Percentiles rank a stretch among this genome's conserved stretches.
Evolutionary conservation across 495 filamentous ascomycete species (phyloP).

Genomic region (Cercophora samala): DNA sequence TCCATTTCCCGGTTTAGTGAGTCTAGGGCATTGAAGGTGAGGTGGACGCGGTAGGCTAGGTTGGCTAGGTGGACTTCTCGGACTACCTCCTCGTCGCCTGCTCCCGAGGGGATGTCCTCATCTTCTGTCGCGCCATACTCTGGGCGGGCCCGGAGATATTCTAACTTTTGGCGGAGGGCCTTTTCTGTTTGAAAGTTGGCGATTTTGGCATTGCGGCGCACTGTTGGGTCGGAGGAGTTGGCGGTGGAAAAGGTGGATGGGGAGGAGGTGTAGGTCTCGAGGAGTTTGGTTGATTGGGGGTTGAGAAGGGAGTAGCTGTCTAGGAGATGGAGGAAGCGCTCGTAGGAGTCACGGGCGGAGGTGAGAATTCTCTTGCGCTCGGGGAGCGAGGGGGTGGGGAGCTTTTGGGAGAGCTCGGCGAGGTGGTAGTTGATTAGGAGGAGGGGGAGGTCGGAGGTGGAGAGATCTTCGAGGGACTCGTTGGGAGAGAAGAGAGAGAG

Average conservation of each 20-base stretch:
- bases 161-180: constrained; percentile 76
- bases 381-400: constrained; percentile 51
- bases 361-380: constrained; percentile 64
- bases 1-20: constrained; percentile 77
- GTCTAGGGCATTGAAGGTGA: constrained; percentile 81
- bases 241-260: constrained; percentile 66
- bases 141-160: constrained; percentile 46
- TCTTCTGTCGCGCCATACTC: constrained; percentile 36
- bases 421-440: constrained; percentile 38
- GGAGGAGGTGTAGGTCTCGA: constrained; percentile 64
- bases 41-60: constrained; percentile 67
- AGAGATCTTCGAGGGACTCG: constrained; percentile 83
- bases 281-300: constrained; percentile 63
- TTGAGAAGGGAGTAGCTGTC: constrained; percentile 76
- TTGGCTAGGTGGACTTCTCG: constrained; percentile 75
- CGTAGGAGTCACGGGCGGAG: constrained; percentile 63
- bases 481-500: constrained; percentile 86
- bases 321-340: constrained; percentile 69
- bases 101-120: constrained; percentile 69
- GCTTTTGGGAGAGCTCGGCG: constrained; percentile 36
- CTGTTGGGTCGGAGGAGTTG: constrained; percentile 61
- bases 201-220: constrained; percentile 78
- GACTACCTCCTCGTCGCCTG: constrained; percentile 68
- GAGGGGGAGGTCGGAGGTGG: constrained; percentile 78
- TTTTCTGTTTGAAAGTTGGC: constrained; percentile 81